phyloP scores from a whole-genome alignment of 83 land plant genomes.

The Picea mariana region DNA sequence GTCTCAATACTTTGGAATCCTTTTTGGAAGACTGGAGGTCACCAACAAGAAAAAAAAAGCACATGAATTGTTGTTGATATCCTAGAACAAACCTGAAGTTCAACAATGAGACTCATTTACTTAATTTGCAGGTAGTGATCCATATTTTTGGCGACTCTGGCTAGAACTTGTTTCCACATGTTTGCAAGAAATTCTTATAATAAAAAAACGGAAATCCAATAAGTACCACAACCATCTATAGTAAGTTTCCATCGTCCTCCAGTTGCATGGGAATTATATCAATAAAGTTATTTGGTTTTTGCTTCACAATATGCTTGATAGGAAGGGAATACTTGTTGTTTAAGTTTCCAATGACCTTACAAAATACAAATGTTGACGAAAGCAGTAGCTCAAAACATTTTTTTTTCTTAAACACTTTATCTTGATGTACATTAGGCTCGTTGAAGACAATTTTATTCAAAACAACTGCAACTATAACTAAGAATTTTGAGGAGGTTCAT shows the following conservation, averaged over 20 bases:
- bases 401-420: neutral
- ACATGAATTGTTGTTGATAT: too few species aligned
- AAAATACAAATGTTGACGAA: neutral
- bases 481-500: neutral
- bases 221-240: neutral
- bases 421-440: neutral
- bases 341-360: neutral
- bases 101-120: too few species aligned
- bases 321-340: neutral
- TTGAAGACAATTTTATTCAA: neutral
- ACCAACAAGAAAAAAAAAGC: too few species aligned
- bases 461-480: conserved; percentile 9
- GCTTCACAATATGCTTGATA: neutral
- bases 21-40: too few species aligned
- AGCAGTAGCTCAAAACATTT: neutral
- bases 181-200: too few species aligned
- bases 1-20: too few species aligned
- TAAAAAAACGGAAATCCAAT: neutral
- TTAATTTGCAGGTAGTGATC: too few species aligned
- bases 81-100: too few species aligned
- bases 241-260: neutral
- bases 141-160: too few species aligned
- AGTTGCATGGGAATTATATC: neutral
- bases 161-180: too few species aligned
- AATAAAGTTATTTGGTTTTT: neutral